A percentile compares a stretch with the other conserved stretches of the same genome.
phyloP scores from a whole-genome alignment of 148 eudicot genomes.

The Suaeda aralocaspica region DNA sequence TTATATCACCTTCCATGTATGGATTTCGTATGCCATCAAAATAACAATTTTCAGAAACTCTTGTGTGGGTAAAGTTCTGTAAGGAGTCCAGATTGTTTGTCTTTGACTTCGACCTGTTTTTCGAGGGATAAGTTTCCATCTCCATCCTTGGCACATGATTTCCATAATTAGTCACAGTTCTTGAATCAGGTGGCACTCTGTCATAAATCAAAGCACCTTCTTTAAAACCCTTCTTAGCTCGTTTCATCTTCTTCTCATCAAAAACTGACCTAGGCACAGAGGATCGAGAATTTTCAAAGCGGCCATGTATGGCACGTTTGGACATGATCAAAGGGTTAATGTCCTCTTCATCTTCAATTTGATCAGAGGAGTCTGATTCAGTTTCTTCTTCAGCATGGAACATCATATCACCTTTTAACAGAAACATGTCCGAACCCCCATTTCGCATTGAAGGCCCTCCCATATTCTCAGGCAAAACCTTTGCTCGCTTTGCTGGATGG shows the following conservation, averaged over 20 bases:
- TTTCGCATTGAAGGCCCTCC: conserved; percentile 35
- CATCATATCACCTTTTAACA: conserved; percentile 34
- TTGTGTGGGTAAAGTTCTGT: conserved; percentile 28
- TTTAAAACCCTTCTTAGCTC: conserved; percentile 36
- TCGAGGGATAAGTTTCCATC: conserved; percentile 29
- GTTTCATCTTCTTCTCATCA: conserved; percentile 38
- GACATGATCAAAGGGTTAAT: conserved; percentile 70
- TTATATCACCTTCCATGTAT: conserved; percentile 29
- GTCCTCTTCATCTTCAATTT: conserved; percentile 49
- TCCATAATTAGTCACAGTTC: conserved; percentile 31
- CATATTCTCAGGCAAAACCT: conserved; percentile 35
- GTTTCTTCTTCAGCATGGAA: conserved; percentile 61
- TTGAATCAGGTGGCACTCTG: conserved; percentile 38
- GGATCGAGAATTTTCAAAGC: conserved; percentile 29
- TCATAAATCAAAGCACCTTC: conserved; percentile 29
- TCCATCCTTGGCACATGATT: conserved; percentile 34
- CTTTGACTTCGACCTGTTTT: conserved; percentile 47
- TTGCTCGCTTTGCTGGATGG: conserved; percentile 41
- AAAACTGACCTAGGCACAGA: conserved; percentile 28
- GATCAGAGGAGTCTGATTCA: conserved; percentile 83
- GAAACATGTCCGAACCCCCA: conserved; percentile 42
- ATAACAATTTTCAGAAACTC: conserved; percentile 27
- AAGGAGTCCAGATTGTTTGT: conserved; percentile 36
- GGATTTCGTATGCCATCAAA: conserved; percentile 32
- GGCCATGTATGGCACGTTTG: conserved; percentile 50